Conservation (phyloP, 2,329 filamentous ascomycete genomes). For the Clonostachys byssicola region DNA sequence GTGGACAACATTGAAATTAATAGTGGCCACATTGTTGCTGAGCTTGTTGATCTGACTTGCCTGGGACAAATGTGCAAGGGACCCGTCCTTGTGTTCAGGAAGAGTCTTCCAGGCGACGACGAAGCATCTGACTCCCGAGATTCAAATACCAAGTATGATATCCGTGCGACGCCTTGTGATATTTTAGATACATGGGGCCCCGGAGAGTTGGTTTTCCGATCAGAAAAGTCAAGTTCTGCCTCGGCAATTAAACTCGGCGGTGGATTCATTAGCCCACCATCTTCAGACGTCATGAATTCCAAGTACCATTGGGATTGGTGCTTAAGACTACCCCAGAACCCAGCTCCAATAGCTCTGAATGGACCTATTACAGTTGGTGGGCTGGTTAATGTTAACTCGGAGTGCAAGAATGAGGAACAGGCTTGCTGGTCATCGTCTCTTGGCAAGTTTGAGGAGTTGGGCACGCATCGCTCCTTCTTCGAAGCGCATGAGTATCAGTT, state of each 20-base stretch:
- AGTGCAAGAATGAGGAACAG: not conserved
- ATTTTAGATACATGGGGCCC: not conserved
- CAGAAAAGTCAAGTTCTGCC: not conserved
- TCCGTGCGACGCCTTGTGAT: not conserved
- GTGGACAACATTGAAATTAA: accelerated
- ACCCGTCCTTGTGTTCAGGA: not conserved
- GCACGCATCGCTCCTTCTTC: not conserved
- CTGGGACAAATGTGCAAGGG: not conserved
- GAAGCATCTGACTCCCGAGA: no score
- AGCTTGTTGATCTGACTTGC: not conserved
- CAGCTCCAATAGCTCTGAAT: not conserved
- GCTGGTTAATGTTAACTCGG: not conserved
- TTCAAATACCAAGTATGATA: not conserved
- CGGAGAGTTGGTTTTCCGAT: not conserved
- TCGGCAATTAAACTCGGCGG: not conserved
- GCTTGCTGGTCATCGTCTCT: not conserved
- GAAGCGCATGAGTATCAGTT: not conserved
- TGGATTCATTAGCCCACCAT: not conserved
- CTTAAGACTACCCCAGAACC: not conserved
- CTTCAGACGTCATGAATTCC: not conserved
- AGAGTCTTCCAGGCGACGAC: no score
- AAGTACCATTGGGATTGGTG: not conserved
- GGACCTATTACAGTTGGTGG: not conserved
- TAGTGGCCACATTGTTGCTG: not conserved
- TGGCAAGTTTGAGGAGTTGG: not conserved